phyloP scores from a whole-genome alignment of 805 yeast species.

The Myxozyma sirexii region DNA sequence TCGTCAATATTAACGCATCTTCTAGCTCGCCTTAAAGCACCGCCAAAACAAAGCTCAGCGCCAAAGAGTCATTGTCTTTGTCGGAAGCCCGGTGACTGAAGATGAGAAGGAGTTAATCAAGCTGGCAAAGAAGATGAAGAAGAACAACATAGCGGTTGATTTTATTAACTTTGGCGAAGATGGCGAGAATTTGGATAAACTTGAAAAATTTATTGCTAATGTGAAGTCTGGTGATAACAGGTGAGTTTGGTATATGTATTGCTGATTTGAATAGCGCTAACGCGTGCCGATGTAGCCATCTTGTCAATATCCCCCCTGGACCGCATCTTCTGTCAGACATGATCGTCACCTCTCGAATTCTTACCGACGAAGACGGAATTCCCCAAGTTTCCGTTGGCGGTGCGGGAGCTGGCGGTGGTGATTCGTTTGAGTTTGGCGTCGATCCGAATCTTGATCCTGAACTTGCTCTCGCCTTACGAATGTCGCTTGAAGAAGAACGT shows the following conservation, averaged over 20 bases:
- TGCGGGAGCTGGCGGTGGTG: slow-evolving; percentile 47
- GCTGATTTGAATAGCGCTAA: not conserved
- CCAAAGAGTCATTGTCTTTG: slow-evolving; percentile 86
- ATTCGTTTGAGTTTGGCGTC: slow-evolving; percentile 63
- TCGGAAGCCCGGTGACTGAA: slow-evolving; percentile 81
- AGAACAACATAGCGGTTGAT: slow-evolving; percentile 88
- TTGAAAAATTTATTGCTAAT: slow-evolving; percentile 74
- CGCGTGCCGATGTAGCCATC: slow-evolving; percentile 56
- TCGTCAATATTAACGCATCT: not conserved
- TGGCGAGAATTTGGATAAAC: slow-evolving; percentile 68
- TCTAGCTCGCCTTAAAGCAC: slow-evolving; percentile 79
- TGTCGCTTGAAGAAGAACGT: slow-evolving; percentile 93
- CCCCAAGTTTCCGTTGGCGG: slow-evolving; percentile 43
- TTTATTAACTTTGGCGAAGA: slow-evolving; percentile 92
- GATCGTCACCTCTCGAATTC: slow-evolving; percentile 73
- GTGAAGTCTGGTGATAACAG: slow-evolving; percentile 69
- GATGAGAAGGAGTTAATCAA: slow-evolving; percentile 71
- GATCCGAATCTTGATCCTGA: slow-evolving; percentile 97
- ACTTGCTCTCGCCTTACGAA: slow-evolving; percentile 89
- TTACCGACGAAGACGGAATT: slow-evolving; percentile 62
- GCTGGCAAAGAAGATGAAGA: slow-evolving; percentile 89
- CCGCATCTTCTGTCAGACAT: slow-evolving; percentile 81
- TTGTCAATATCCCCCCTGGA: slow-evolving; percentile 86
- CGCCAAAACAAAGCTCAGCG: slow-evolving; percentile 92
- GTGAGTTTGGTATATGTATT: slow-evolving; percentile 25